phyloP scores from a whole-genome alignment of 495 filamentous ascomycete species.

The Neurospora discreta region DNA sequence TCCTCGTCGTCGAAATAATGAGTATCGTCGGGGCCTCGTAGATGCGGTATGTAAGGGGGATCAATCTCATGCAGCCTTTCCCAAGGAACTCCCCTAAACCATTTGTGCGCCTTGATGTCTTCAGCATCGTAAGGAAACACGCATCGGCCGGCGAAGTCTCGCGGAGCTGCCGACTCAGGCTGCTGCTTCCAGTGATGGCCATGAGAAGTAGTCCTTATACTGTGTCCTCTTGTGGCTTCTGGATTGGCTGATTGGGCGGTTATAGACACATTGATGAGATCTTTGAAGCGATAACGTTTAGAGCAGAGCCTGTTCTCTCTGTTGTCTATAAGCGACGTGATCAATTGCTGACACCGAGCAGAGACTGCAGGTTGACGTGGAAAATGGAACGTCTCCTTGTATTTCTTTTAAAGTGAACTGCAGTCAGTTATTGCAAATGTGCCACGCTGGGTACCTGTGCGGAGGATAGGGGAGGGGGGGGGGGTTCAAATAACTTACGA shows the following conservation, averaged over 20 bases:
- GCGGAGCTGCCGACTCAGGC: conserved; percentile 5
- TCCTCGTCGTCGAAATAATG: conserved; percentile 82
- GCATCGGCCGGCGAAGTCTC: conserved; percentile 37
- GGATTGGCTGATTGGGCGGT: neutral
- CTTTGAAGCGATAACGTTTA: conserved; percentile 54
- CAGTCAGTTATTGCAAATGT: neutral
- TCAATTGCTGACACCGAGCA: conserved; percentile 57
- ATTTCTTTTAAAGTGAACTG: conserved; percentile 14
- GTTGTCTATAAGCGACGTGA: conserved; percentile 63
- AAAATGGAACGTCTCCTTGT: conserved; percentile 46
- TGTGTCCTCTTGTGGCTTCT: neutral
- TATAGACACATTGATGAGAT: conserved; percentile 27
- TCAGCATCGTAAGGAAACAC: conserved; percentile 72
- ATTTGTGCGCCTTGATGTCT: conserved; percentile 67
- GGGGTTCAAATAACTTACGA: conserved; percentile 39
- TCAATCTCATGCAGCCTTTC: conserved; percentile 50
- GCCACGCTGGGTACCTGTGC: conserved; percentile 1
- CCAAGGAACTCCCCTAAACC: conserved; percentile 61
- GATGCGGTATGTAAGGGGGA: conserved; percentile 67
- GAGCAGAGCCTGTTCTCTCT: conserved; percentile 66
- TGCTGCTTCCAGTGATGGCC: conserved; percentile 10
- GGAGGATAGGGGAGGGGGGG: neutral
- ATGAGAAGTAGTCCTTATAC: neutral
- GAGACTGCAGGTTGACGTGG: conserved; percentile 52
- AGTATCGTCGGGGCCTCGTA: conserved; percentile 65